Evolutionary conservation across 2,329 filamentous ascomycete genomes (phyloP), one percentile per base, ranked within the genome.

Genomic region (Elsinoe ampelina): DNA sequence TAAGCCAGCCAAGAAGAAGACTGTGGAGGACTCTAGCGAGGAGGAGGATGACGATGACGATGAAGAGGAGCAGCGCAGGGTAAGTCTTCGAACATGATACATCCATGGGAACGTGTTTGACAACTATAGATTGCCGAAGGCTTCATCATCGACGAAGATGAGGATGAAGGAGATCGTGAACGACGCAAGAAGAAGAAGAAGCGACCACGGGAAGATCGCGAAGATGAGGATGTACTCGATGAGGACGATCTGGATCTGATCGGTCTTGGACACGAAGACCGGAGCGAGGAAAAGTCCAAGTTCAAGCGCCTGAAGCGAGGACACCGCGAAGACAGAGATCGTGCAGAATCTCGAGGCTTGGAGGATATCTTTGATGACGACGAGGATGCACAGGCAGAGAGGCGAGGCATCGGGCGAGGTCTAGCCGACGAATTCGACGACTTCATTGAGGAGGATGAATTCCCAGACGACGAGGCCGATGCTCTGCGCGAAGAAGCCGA

Each of bases 271-370:
- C 81, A 81, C 68, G 81, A 86, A 65, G 81, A 82, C 17, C 83
- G 84, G 64, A 76, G 83, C 30, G 76, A 83, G 47, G 73, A 84
- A 61, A 61, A 95, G 85, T 85, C 86, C 63, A 95, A 95, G 69
- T 95, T 95, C 78, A 98, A 98, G 73, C 87, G 93, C 39, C 82
- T 98, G 57, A 98, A 97, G 77, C 88, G 89, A 62, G 92, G 93
- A 56, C 89, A 92, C 62, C 81, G 87, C 59, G 85, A 89, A 61
- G 82, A 89, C 51, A 80, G 82, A 54, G 70, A 75, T 19, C 77
- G 77, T 22, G 77, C 75, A 63, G 79, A 84, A 62, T 79, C 83
- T 39, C 85, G 86, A 60, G 89, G 86, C 20, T 81, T 97, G 13
- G 86, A 90, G 63, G 86, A 96, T 64, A 97, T 98, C 63, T 98